Percentiles rank a stretch among this genome's conserved stretches.
phyloP scores from a whole-genome alignment of 2,329 filamentous ascomycete species.

The Botryotinia convoluta region DNA sequence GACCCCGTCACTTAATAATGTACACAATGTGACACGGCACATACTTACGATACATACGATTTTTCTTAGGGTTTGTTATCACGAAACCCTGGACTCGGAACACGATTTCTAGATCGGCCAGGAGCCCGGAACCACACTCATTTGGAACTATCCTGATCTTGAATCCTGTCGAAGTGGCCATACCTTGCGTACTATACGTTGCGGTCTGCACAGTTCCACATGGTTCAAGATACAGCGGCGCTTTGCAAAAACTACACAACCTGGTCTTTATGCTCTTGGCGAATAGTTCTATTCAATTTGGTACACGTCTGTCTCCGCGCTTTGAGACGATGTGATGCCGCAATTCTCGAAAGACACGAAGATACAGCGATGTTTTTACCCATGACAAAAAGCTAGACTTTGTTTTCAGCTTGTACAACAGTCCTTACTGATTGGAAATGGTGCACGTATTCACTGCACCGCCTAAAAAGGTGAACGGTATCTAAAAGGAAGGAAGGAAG shows the following conservation, averaged over 20 bases:
- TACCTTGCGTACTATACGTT: not conserved
- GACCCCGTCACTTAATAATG: not conserved
- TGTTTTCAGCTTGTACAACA: not conserved
- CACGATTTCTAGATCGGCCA: not conserved
- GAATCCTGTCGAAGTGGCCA: not conserved
- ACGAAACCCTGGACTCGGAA: conserved; percentile 7
- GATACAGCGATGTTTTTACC: not conserved
- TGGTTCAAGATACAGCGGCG: not conserved
- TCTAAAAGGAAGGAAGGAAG: not conserved
- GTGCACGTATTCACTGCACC: not conserved
- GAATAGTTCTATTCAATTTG: not conserved
- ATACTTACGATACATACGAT: not conserved
- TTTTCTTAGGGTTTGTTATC: not conserved
- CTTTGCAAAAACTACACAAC: not conserved
- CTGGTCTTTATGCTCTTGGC: not conserved
- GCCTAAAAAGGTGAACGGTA: not conserved
- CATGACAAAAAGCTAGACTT: not conserved
- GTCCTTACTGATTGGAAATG: conserved; percentile 1
- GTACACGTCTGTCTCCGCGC: not conserved
- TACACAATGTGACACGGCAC: not conserved
- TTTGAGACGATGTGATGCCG: not conserved
- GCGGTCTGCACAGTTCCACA: not conserved
- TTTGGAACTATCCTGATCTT: conserved; percentile 5
- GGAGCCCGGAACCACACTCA: not conserved
- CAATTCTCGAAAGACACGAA: not conserved